phyloP scores from a whole-genome alignment of 352 stramenopile genomes.

The Phytophthora pistaciae region DNA sequence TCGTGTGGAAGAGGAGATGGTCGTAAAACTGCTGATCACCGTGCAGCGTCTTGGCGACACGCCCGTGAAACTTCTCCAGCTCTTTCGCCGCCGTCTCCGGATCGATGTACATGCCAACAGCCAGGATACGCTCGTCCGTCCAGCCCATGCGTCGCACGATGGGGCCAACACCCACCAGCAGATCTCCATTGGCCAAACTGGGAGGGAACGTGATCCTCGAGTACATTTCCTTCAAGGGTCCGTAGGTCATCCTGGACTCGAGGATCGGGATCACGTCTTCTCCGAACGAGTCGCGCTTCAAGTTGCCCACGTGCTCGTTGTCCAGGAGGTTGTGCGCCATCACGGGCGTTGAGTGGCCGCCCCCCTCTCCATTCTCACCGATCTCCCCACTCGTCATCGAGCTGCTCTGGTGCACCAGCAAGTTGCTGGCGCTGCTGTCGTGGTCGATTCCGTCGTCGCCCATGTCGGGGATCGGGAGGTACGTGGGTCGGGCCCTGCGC shows the following conservation, averaged over 20 bases:
- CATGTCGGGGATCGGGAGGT: slow-evolving; percentile 74
- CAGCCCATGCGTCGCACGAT: slow-evolving; percentile 84
- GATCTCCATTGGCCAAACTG: slow-evolving; percentile 76
- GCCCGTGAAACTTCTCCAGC: slow-evolving; percentile 65
- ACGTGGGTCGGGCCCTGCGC: slow-evolving; percentile 67
- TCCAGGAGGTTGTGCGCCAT: slow-evolving; percentile 37
- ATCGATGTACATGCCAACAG: slow-evolving; percentile 84
- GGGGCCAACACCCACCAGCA: slow-evolving; percentile 77
- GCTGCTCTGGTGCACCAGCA: slow-evolving; percentile 31
- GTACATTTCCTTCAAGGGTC: slow-evolving; percentile 77
- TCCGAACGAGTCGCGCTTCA: slow-evolving; percentile 44
- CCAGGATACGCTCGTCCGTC: slow-evolving; percentile 85
- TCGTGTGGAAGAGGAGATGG: slow-evolving; percentile 58
- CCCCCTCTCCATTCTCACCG: slow-evolving; percentile 6
- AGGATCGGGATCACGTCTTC: slow-evolving; percentile 66
- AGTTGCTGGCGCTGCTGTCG: slow-evolving; percentile 32
- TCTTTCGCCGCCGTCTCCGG: slow-evolving; percentile 62
- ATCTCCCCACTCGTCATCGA: slow-evolving; percentile 11
- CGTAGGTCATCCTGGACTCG: slow-evolving; percentile 72
- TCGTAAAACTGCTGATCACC: slow-evolving; percentile 85
- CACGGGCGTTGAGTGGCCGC: slow-evolving; percentile 23
- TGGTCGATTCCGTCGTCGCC: slow-evolving; percentile 32
- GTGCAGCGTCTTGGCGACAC: slow-evolving; percentile 66
- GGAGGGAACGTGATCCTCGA: slow-evolving; percentile 83
- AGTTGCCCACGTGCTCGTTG: slow-evolving; percentile 25